Percentiles rank a stretch among this genome's conserved stretches.
phyloP scores from a whole-genome alignment of 1,284 basidiomycete species.

The Rhodotorula sp. region DNA sequence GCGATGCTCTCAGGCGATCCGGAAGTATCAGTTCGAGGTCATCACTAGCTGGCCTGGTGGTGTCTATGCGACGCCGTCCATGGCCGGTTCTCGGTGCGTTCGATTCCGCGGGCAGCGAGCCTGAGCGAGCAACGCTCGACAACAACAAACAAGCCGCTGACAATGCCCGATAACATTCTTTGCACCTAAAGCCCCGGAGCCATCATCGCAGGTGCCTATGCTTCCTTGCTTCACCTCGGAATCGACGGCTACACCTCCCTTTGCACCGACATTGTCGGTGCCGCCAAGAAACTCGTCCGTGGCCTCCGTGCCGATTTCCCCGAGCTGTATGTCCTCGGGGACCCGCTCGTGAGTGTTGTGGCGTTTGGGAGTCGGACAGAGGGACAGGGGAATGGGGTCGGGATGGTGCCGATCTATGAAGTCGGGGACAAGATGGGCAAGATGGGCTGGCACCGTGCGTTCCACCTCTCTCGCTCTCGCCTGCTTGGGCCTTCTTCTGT shows the following conservation, averaged over 20 bases:
- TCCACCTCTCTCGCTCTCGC: no score
- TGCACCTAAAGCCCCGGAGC: constrained; percentile 68
- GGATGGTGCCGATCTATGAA: constrained; percentile 17
- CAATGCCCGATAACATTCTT: no score
- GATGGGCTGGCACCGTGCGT: constrained; percentile 50
- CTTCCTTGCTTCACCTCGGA: constrained; percentile 90
- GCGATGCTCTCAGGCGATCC: constrained; percentile 49
- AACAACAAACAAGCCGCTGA: not conserved
- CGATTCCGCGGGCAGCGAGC: not conserved
- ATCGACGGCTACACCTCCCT: constrained; percentile 87
- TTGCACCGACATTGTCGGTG: constrained; percentile 76
- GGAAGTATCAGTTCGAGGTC: constrained; percentile 79
- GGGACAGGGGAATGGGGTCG: constrained; percentile 17
- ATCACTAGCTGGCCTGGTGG: constrained; percentile 72
- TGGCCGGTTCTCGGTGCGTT: constrained; percentile 79
- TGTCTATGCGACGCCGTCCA: constrained; percentile 69
- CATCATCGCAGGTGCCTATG: constrained; percentile 92
- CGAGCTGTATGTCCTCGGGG: constrained; percentile 59
- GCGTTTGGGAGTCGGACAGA: constrained; percentile 61
- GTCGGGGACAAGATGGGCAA: constrained; percentile 86
- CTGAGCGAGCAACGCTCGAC: not conserved
- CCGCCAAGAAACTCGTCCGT: constrained; percentile 65
- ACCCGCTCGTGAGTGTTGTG: constrained; percentile 64
- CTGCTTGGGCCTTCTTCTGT: no score
- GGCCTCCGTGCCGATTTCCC: constrained; percentile 67